These are phyloP conservation scores for Cystobasidium ongulense DNA, from an alignment of 768 basidiomycete genomes.

Conservation along the genomic window DNA sequence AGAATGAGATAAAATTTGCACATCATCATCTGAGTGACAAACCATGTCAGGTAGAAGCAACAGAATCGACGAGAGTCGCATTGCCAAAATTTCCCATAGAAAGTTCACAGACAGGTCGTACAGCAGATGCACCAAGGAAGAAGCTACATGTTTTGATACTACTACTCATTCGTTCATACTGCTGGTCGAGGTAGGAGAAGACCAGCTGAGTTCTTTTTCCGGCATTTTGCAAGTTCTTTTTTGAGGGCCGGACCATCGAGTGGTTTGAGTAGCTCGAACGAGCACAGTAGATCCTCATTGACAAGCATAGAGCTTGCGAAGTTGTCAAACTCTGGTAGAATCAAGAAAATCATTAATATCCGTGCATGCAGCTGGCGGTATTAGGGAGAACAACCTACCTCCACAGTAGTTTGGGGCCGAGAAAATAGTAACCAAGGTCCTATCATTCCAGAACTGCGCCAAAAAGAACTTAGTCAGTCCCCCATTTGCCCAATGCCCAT, in stretches of 20 bases:
- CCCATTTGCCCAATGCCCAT: background rate
- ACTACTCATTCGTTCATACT: background rate
- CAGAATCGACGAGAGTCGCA: too few species aligned
- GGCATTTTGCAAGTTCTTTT: constrained; percentile 48
- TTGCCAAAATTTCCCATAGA: too few species aligned
- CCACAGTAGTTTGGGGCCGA: constrained; percentile 96
- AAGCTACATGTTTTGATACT: background rate
- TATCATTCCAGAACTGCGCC: constrained; percentile 93
- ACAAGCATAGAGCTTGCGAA: constrained; percentile 72
- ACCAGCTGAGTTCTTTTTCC: constrained; percentile 42
- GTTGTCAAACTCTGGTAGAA: constrained; percentile 71
- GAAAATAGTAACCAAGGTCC: constrained; percentile 95
- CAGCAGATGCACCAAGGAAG: background rate
- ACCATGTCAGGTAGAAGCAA: too few species aligned
- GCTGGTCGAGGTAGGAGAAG: background rate
- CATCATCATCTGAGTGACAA: too few species aligned
- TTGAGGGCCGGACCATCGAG: constrained; percentile 48
- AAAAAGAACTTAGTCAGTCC: background rate
- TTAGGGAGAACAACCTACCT: constrained; percentile 53
- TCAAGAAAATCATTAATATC: background rate
- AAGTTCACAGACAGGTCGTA: too few species aligned
- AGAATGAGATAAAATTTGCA: too few species aligned
- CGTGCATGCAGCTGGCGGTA: background rate
- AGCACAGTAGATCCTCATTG: constrained; percentile 91
- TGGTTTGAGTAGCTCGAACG: constrained; percentile 85